Evolutionary conservation across 495 filamentous ascomycete species (phyloP), one percentile per base, ranked within the genome.

Genomic region (Jackrogersella multiformis): DNA sequence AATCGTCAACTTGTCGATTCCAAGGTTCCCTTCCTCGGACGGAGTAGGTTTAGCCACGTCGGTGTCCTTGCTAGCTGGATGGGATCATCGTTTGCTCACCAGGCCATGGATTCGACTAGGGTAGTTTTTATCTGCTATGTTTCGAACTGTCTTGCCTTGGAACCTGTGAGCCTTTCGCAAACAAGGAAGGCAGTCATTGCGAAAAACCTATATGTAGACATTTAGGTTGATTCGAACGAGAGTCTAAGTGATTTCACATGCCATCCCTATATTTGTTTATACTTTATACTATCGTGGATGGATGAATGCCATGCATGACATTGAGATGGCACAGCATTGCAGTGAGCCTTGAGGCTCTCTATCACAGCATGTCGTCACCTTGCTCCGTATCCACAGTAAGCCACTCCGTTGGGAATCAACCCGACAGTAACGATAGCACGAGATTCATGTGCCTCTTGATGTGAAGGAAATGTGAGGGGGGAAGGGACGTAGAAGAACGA

Each of bases 351-450:
- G 73, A 74, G 73, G 70, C 73, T 74, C 72, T 70, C 67, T 68
- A 64, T 54, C 73, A 73, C 73, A 45, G 38, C 72, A 74, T 74
- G 67, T 45, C 46, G 72, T 68, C 61, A 66, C 65, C 68, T 66
- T 60, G 60, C 44, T 61, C 67, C 48, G 72, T 74, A 74, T 66
- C 72, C 72, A 74, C 69, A 60, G 48, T 60, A 63, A 64, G 68
- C 68, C 68, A 60, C 39, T 68, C 64, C 30, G 68, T 63, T 71
- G 68, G 68, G 58, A 66, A 63, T 70, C 69, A 54, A 69, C 62
- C 56, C 55, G 67, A 66, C 65, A 60, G 73, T 70, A 74, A 74
- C 73, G 67, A 74, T 74, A 65, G 70, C 73, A 74, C 73, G 70
- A 74, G 73, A 74, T 74, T 64, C 42, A 63, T 69, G 61, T 66